phyloP scores from a whole-genome alignment of 305 asterid species.

The Fraxinus dipetala region DNA sequence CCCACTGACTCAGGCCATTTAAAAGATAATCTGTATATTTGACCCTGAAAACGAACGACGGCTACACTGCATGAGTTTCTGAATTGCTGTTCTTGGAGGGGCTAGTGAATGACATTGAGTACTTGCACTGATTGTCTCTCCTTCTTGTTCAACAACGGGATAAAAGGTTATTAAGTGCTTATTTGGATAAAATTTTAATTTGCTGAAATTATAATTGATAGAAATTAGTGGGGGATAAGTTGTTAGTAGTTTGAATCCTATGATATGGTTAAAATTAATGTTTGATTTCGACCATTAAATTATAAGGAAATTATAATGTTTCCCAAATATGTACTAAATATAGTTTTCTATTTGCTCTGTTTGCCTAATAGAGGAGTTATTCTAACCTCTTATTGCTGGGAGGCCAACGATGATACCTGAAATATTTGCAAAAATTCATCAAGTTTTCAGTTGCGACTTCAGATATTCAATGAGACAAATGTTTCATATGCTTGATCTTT shows the following conservation, averaged over 20 bases:
- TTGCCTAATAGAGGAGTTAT: background rate
- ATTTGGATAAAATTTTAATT: background rate
- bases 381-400: background rate
- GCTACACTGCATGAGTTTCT: background rate
- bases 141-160: background rate
- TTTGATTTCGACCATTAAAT: background rate
- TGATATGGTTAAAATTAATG: background rate
- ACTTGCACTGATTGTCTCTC: background rate
- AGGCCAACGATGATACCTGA: background rate
- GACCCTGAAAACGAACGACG: background rate
- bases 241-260: background rate
- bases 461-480: background rate
- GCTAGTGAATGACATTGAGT: background rate
- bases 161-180: background rate
- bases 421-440: background rate
- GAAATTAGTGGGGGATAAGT: background rate
- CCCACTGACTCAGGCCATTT: background rate
- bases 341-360: background rate
- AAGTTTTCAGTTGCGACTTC: background rate
- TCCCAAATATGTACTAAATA: background rate
- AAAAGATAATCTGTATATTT: background rate
- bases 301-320: background rate
- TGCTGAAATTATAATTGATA: background rate
- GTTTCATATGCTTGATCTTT: background rate
- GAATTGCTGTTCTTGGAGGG: background rate